Evolutionary conservation across 768 basidiomycete genomes (phyloP).

Genomic region (Antrodiella citrinella): DNA sequence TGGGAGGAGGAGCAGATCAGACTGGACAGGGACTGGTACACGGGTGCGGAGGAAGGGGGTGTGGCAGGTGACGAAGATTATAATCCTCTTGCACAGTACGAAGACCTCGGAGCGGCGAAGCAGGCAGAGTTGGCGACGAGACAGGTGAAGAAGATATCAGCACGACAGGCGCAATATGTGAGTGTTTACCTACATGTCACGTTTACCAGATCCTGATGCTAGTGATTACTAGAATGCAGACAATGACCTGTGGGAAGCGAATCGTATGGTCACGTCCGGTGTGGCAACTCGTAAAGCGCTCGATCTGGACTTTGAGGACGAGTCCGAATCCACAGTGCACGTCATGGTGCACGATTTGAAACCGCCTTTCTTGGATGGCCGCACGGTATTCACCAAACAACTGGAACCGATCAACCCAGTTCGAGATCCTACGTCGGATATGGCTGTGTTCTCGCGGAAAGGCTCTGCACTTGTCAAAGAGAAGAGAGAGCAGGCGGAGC

Average conservation of each 20-base stretch:
- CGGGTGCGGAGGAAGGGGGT: slow-evolving; percentile 80
- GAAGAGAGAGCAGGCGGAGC: slow-evolving; percentile 92
- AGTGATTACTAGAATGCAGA: slow-evolving; percentile 72
- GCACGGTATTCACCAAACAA: slow-evolving; percentile 92
- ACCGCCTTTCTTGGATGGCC: slow-evolving; percentile 96
- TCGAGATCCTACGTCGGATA: slow-evolving; percentile 85
- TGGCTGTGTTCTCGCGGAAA: slow-evolving; percentile 95
- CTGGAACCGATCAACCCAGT: slow-evolving; percentile 97
- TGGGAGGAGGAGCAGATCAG: slow-evolving; percentile 97
- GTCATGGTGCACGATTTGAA: slow-evolving; percentile 97
- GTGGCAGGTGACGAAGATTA: slow-evolving; percentile 86
- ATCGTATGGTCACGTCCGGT: slow-evolving; percentile 95
- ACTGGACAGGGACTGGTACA: slow-evolving; percentile 95
- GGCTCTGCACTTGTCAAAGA: slow-evolving; percentile 93
- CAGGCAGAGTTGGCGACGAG: slow-evolving; percentile 71
- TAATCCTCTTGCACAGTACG: slow-evolving; percentile 90
- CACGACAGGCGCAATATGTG: slow-evolving; percentile 94
- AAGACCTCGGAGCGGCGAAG: slow-evolving; percentile 66
- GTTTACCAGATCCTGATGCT: too few relatives aligned
- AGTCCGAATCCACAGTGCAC: slow-evolving; percentile 92
- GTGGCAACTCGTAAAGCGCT: slow-evolving; percentile 81
- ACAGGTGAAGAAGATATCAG: slow-evolving; percentile 85
- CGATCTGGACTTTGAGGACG: slow-evolving; percentile 94
- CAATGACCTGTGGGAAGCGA: slow-evolving; percentile 98
- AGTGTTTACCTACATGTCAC: slow-evolving; percentile 22